These are phyloP conservation scores for Beverwykella pulmonaria DNA, from an alignment of 495 filamentous ascomycete species.

Conservation along the genomic window DNA sequence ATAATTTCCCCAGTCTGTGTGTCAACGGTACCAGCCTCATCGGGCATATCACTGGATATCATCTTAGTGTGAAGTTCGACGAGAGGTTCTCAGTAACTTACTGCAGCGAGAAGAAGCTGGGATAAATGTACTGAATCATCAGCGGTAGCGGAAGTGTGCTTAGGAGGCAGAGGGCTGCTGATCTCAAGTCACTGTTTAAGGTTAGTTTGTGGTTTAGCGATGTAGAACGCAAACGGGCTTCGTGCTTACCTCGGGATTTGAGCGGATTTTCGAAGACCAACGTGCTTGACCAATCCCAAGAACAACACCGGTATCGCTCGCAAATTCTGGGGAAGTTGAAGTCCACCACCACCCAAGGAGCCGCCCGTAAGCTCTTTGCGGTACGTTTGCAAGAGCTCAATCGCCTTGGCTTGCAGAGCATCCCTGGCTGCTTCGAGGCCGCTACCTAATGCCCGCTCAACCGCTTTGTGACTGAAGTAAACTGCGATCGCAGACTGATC, in stretches of 20 bases:
- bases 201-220: neutral
- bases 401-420: slow-evolving; percentile 81
- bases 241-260: slow-evolving; percentile 72
- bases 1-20: slow-evolving; percentile 82
- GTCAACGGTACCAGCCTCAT: slow-evolving; percentile 83
- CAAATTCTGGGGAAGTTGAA: slow-evolving; percentile 93
- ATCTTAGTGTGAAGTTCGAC: too few relatives aligned
- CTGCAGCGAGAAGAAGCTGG: neutral
- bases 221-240: neutral
- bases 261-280: slow-evolving; percentile 90
- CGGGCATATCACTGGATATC: slow-evolving; percentile 99
- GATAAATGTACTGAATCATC: slow-evolving; percentile 81
- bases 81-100: slow-evolving; percentile 61
- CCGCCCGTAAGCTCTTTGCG: slow-evolving; percentile 95
- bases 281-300: slow-evolving; percentile 91
- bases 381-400: slow-evolving; percentile 93
- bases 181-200: slow-evolving; percentile 71
- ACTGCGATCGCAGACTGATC: slow-evolving; percentile 91
- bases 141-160: slow-evolving; percentile 91
- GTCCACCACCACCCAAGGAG: slow-evolving; percentile 80
- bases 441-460: slow-evolving; percentile 81
- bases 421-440: slow-evolving; percentile 91
- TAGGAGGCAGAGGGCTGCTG: slow-evolving; percentile 87
- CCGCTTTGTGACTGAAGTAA: slow-evolving; percentile 97
- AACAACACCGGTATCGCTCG: slow-evolving; percentile 86